These are phyloP conservation scores for Globisporangium takayamanum DNA, from an alignment of 352 stramenopile genomes.

Conservation along the genomic window DNA sequence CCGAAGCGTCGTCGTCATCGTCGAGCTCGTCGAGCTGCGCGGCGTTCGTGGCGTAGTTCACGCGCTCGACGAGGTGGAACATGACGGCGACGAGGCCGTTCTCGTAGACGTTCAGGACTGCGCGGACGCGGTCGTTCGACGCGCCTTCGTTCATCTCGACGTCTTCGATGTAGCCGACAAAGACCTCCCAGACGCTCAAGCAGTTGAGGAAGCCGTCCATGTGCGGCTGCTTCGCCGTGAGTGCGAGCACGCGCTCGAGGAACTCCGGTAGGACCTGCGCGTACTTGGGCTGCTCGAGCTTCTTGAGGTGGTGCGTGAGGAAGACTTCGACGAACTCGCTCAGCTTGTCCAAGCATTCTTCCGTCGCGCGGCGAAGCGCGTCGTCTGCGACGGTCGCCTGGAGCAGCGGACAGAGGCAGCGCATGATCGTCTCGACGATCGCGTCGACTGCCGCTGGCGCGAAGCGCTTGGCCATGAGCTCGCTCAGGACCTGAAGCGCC, in stretches of 20 bases:
- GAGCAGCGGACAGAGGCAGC: constrained; percentile 45
- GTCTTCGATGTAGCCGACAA: constrained; percentile 79
- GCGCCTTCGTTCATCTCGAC: constrained; percentile 61
- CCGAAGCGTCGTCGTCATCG: constrained; percentile 29
- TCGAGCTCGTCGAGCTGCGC: constrained; percentile 59
- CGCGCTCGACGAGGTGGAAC: constrained; percentile 66
- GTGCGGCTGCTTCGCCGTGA: constrained; percentile 69
- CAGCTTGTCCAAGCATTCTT: constrained; percentile 71
- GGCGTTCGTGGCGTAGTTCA: constrained; percentile 60
- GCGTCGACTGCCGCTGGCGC: constrained; percentile 27
- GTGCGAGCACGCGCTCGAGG: constrained; percentile 45
- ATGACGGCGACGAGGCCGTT: constrained; percentile 66
- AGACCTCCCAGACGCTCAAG: constrained; percentile 75
- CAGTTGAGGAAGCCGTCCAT: constrained; percentile 74
- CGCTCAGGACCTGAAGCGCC: constrained; percentile 50
- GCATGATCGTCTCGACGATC: constrained; percentile 51
- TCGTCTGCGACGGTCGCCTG: constrained; percentile 58
- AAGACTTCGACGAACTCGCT: constrained; percentile 71
- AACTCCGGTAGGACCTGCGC: constrained; percentile 42
- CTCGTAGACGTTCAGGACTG: constrained; percentile 61
- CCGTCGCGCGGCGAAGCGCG: constrained; percentile 32
- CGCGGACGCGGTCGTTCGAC: constrained; percentile 37
- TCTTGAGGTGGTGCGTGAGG: constrained; percentile 64
- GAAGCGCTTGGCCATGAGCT: constrained; percentile 68
- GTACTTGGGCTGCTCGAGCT: constrained; percentile 55